Conservation (phyloP, 257 asterid genomes). For the Coffea eugenioides region DNA sequence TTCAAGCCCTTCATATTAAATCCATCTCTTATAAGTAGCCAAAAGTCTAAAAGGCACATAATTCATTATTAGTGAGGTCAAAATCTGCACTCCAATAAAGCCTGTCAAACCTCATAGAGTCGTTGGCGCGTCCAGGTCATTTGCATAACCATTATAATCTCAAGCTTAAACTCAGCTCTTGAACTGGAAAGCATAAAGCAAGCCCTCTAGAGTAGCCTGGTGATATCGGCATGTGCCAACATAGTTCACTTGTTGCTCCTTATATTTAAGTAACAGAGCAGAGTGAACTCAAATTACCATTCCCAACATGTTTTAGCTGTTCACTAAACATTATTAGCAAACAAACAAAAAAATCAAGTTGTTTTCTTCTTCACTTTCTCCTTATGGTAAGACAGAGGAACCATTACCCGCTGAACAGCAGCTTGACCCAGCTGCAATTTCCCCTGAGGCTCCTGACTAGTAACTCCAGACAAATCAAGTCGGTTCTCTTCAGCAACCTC, state of each 20-base stretch:
- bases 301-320: constrained; percentile 6
- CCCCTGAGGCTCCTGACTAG: constrained; percentile 28
- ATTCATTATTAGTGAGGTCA: neutral
- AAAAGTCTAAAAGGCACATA: neutral
- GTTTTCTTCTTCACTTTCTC: neutral
- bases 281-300: neutral
- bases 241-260: constrained; percentile 14
- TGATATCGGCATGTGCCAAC: constrained; percentile 19
- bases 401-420: constrained; percentile 24
- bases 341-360: neutral
- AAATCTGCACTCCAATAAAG: constrained; percentile 12
- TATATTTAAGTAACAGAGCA: neutral
- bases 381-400: neutral
- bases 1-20: neutral
- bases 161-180: constrained; percentile 16
- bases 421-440: constrained; percentile 22
- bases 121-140: constrained; percentile 8
- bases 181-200: constrained; percentile 15
- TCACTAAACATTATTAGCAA: constrained; percentile 9
- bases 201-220: constrained; percentile 11
- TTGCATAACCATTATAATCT: constrained; percentile 14
- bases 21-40: neutral
- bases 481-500: constrained; percentile 21
- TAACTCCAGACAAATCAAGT: constrained; percentile 37
- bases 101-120: constrained; percentile 21